Conservation (phyloP, 768 basidiomycete genomes). For the Mycena alexandri region DNA sequence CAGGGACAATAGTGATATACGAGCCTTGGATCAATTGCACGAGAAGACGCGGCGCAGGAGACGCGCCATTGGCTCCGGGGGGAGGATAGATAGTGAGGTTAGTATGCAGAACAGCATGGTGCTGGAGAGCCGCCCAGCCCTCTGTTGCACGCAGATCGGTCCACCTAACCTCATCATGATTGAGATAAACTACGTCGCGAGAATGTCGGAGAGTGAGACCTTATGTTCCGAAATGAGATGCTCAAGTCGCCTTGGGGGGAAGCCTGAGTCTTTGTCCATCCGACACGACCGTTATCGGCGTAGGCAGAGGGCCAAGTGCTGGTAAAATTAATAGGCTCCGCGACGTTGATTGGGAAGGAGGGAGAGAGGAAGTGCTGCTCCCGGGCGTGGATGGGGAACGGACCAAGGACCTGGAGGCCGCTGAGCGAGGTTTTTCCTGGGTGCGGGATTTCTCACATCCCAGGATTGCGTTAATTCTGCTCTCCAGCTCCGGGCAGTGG, state of each 20-base stretch:
- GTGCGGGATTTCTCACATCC: slow-evolving; percentile 50
- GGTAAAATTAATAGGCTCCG: slow-evolving; percentile 61
- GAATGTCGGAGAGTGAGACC: slow-evolving; percentile 49
- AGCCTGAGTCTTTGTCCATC: slow-evolving; percentile 65
- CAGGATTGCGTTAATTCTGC: slow-evolving; percentile 48
- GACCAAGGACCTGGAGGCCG: slow-evolving; percentile 73
- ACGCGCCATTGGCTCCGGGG: slow-evolving; percentile 3
- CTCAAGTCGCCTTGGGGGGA: slow-evolving; percentile 60
- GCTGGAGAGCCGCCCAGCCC: slow-evolving; percentile 91
- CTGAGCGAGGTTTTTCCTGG: slow-evolving; percentile 18
- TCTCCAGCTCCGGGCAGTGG: slow-evolving; percentile 38
- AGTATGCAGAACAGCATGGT: slow-evolving; percentile 78
- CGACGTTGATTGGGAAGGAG: slow-evolving; percentile 75
- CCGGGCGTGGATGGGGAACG: slow-evolving; percentile 86
- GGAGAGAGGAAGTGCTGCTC: slow-evolving; percentile 89
- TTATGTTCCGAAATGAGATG: slow-evolving; percentile 75
- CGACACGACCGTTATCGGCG: slow-evolving; percentile 70
- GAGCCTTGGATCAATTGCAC: slow-evolving; percentile 79
- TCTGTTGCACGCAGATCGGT: slow-evolving; percentile 76
- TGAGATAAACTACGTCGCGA: slow-evolving; percentile 9
- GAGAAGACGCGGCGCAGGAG: slow-evolving; percentile 59
- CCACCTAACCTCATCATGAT: slow-evolving; percentile 65
- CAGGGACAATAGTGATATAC: slow-evolving; percentile 78
- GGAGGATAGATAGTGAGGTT: slow-evolving; percentile 71
- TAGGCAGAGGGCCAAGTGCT: slow-evolving; percentile 75